phyloP scores from a whole-genome alignment of 2,329 filamentous ascomycete species.

The Camillea tinctor region DNA sequence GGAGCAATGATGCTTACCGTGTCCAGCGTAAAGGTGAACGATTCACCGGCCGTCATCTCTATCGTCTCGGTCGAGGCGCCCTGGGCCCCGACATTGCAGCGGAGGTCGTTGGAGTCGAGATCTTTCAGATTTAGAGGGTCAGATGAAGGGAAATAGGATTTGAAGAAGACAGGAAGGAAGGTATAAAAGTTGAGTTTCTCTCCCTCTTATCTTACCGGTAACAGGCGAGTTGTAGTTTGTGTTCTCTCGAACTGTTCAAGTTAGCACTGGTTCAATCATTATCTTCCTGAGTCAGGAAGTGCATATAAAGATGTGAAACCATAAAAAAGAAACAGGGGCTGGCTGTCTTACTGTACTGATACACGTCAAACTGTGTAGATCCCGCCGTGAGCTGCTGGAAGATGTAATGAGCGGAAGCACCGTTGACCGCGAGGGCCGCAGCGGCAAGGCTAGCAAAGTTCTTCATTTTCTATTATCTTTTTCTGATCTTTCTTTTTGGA shows the following conservation, averaged over 20 bases:
- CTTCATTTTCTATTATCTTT: conserved; percentile 33
- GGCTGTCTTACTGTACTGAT: conserved; percentile 34
- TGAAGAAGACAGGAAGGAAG: too few relatives aligned
- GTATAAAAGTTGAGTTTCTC: too few relatives aligned
- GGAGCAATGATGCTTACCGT: conserved; percentile 15
- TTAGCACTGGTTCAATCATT: conserved; percentile 1
- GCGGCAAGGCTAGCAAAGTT: conserved; percentile 28
- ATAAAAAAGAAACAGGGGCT: too few relatives aligned
- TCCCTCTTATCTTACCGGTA: conserved; percentile 34
- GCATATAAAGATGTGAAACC: too few relatives aligned
- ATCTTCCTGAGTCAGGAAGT: neutral
- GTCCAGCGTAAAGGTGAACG: conserved; percentile 40
- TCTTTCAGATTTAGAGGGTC: too few relatives aligned
- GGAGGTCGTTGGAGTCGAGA: conserved; percentile 39
- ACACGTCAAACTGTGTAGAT: conserved; percentile 32
- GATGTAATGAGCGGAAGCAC: conserved; percentile 41
- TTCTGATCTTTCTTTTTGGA: neutral
- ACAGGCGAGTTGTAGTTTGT: conserved; percentile 49
- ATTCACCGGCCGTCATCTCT: conserved; percentile 36
- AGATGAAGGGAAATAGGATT: too few relatives aligned
- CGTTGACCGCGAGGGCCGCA: conserved; percentile 32
- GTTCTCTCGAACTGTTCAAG: conserved; percentile 40
- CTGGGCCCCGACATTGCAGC: conserved; percentile 40
- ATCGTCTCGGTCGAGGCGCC: conserved; percentile 36
- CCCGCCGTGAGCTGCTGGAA: conserved; percentile 39